A percentile compares a stretch with the other conserved stretches of the same genome.
phyloP scores from a whole-genome alignment of 345 rosid genomes.

The Salix suchowensis region DNA sequence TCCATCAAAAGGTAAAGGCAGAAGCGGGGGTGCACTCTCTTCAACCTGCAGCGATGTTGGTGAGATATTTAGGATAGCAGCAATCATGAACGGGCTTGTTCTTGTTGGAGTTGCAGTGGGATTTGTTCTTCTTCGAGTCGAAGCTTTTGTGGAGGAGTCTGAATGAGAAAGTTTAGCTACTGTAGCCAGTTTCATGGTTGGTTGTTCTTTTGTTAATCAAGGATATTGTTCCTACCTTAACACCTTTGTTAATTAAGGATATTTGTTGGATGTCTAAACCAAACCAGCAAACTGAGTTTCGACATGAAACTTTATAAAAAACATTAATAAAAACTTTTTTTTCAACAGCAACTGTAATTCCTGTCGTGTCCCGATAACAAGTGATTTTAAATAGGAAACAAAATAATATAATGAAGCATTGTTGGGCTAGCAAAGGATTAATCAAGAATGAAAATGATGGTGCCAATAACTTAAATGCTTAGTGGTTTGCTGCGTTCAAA shows the following conservation, averaged over 20 bases:
- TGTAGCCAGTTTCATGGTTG: neutral
- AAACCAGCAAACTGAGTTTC: slow-evolving; percentile 4
- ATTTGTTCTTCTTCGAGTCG: slow-evolving; percentile 43
- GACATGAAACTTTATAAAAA: no score
- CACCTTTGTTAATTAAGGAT: neutral
- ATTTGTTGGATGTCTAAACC: neutral
- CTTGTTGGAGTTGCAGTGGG: slow-evolving; percentile 53
- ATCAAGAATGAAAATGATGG: no score
- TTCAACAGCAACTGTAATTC: no score
- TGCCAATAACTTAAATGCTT: no score
- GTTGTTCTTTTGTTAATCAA: neutral
- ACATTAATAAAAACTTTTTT: no score
- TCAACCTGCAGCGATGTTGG: slow-evolving; percentile 30
- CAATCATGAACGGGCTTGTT: slow-evolving; percentile 46
- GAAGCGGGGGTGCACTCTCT: slow-evolving; percentile 37
- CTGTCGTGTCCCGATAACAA: no score
- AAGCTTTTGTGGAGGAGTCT: slow-evolving; percentile 40
- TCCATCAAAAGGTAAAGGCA: slow-evolving; percentile 14
- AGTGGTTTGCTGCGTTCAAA: no score
- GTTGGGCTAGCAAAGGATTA: no score
- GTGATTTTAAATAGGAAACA: no score
- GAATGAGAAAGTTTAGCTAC: slow-evolving; percentile 17
- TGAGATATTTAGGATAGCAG: slow-evolving; percentile 52
- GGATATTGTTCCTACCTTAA: neutral
- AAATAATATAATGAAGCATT: no score